A percentile compares a stretch with the other conserved stretches of the same genome.
These are phyloP conservation scores for Acrodontium crateriforme DNA, from an alignment of 2,329 filamentous ascomycete genomes.

Conservation along the genomic window DNA sequence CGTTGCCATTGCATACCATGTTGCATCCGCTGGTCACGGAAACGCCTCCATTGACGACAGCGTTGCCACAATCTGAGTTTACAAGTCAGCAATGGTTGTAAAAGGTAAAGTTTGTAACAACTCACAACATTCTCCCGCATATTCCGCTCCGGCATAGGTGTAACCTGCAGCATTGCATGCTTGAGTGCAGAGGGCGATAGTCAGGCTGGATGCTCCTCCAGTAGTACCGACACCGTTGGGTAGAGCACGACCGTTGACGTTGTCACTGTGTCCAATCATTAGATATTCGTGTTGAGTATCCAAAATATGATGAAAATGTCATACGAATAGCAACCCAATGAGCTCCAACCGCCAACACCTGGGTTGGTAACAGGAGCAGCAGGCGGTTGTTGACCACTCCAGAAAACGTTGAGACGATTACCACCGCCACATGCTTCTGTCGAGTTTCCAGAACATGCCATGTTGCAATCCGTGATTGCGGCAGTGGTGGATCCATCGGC, in stretches of 20 bases:
- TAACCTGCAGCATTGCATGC: constrained; percentile 6
- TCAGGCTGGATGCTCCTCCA: background rate
- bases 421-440: constrained; percentile 18
- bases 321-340: constrained; percentile 18
- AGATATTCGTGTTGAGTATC: too few species aligned
- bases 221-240: too few species aligned
- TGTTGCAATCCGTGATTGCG: too few species aligned
- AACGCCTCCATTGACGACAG: constrained; percentile 1
- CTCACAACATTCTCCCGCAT: constrained; percentile 14
- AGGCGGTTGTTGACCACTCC: constrained; percentile 12
- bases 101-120: too few species aligned
- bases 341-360: constrained; percentile 12
- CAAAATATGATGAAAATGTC: too few species aligned
- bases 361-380: constrained; percentile 15
- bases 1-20: constrained; percentile 3
- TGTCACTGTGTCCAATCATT: too few species aligned
- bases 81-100: too few species aligned
- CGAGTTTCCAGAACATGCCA: constrained; percentile 19
- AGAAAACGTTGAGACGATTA: constrained; percentile 21
- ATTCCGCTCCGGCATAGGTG: constrained; percentile 11
- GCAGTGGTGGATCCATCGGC: too few species aligned
- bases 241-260: too few species aligned
- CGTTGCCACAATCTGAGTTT: constrained; percentile 11
- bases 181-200: constrained; percentile 1
- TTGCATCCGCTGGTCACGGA: constrained; percentile 5